A percentile compares a stretch with the other conserved stretches of the same genome.
Evolutionary conservation across 768 basidiomycete genomes (phyloP).

Genomic region (Mycena vitilis): DNA sequence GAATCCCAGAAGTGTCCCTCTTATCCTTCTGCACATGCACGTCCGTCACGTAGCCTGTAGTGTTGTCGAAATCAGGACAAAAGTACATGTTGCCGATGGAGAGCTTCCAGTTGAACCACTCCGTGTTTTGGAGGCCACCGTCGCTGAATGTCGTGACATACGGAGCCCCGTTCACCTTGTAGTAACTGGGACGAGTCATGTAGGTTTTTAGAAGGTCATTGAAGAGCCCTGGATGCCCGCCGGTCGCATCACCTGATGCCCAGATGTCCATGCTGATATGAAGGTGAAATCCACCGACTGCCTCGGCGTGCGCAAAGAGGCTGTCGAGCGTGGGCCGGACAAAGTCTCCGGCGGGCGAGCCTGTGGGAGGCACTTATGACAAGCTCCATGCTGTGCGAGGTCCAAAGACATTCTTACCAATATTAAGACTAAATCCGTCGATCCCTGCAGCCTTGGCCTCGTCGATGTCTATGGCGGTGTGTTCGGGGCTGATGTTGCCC

Average conservation of each 20-base stretch:
- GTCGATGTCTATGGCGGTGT: not conserved
- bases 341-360: not conserved
- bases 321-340: not conserved
- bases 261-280: constrained; percentile 10
- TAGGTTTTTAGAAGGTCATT: not conserved
- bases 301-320: not conserved
- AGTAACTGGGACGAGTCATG: not conserved
- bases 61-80: not conserved
- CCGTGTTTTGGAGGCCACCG: not conserved
- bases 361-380: too few species aligned
- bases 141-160: constrained; percentile 10
- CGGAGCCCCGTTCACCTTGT: not conserved
- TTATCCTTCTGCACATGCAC: not conserved
- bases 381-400: too few species aligned
- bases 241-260: not conserved
- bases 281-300: constrained; percentile 3
- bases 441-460: not conserved
- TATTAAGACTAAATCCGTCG: not conserved
- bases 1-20: too few species aligned
- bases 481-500: not conserved
- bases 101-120: not conserved
- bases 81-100: not conserved
- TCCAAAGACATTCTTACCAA: too few species aligned
- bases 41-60: not conserved
- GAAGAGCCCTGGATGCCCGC: not conserved